Percentiles rank a stretch among this genome's conserved stretches.
Evolutionary conservation across 805 yeast species (phyloP).

Genomic region (Lipomyces oligophaga): DNA sequence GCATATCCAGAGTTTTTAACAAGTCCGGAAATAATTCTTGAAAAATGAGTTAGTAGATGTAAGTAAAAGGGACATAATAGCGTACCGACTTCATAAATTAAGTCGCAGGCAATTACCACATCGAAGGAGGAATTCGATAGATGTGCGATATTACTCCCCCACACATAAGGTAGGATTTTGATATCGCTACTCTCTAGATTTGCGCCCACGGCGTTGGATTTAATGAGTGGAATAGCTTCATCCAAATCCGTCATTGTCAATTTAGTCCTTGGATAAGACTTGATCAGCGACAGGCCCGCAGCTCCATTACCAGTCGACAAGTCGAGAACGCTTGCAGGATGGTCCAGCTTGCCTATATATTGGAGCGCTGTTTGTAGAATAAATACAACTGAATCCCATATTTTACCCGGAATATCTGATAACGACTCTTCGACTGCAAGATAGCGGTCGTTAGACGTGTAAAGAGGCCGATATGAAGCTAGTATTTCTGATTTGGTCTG

Average conservation of each 20-base stretch:
- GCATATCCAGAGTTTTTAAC: conserved; percentile 8
- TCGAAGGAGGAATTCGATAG: conserved; percentile 7
- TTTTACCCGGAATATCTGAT: conserved; percentile 26
- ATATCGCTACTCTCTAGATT: not conserved
- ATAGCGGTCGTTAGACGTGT: not conserved
- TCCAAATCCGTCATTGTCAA: conserved; percentile 16
- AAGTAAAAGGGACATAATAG: not conserved
- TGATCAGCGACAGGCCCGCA: conserved; percentile 13
- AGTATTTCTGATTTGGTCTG: not conserved
- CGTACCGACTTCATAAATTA: conserved; percentile 23
- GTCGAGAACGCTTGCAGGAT: conserved; percentile 9
- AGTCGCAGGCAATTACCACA: conserved; percentile 23
- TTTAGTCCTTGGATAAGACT: not conserved
- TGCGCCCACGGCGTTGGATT: conserved; percentile 3
- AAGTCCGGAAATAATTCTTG: conserved; percentile 16
- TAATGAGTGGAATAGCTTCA: conserved; percentile 18
- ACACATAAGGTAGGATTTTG: not conserved
- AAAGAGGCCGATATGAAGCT: conserved; percentile 9
- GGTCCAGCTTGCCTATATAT: not conserved
- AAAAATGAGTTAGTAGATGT: not conserved
- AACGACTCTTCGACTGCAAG: conserved; percentile 15
- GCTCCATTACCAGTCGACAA: conserved; percentile 27
- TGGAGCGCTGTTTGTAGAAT: not conserved
- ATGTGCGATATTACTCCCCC: not conserved
- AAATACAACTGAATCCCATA: conserved; percentile 28